Percentiles rank a stretch among this genome's conserved stretches.
These are phyloP conservation scores for Pseudonitzschia delicatissima DNA, from an alignment of 108 stramenopile species.

Conservation along the genomic window DNA sequence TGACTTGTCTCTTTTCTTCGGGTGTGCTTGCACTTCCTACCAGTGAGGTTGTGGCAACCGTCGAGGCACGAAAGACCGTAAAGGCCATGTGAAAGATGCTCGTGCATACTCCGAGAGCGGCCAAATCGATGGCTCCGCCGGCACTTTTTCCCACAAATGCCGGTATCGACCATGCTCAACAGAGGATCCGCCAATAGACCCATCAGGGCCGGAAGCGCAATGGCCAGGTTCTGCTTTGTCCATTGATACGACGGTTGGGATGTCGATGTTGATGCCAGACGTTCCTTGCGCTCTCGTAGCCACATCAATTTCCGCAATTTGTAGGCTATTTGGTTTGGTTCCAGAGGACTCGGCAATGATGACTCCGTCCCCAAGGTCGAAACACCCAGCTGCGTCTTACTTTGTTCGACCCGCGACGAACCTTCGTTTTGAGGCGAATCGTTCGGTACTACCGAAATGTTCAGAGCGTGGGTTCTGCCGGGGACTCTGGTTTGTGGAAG, in stretches of 20 bases:
- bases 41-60: conserved; percentile 49
- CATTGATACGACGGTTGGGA: conserved; percentile 23
- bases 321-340: too few relatives aligned
- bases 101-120: conserved; percentile 68
- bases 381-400: too few relatives aligned
- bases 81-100: conserved; percentile 70
- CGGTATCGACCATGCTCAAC: conserved; percentile 59
- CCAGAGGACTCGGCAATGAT: too few relatives aligned
- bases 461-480: too few relatives aligned
- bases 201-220: conserved; percentile 62
- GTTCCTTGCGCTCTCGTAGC: too few relatives aligned
- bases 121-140: conserved; percentile 45
- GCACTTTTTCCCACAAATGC: conserved; percentile 43
- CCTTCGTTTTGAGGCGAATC: too few relatives aligned
- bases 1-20: conserved; percentile 31
- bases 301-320: too few relatives aligned
- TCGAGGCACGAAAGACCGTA: conserved; percentile 59
- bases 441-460: too few relatives aligned
- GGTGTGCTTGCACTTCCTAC: conserved; percentile 27
- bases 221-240: conserved; percentile 42
- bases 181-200: conserved; percentile 65
- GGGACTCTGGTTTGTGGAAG: too few relatives aligned
- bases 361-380: too few relatives aligned
- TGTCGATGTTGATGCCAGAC: too few relatives aligned
- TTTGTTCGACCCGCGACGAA: too few relatives aligned